Evolutionary conservation across 768 basidiomycete species (phyloP).

Genomic region (Pholiota conissans): DNA sequence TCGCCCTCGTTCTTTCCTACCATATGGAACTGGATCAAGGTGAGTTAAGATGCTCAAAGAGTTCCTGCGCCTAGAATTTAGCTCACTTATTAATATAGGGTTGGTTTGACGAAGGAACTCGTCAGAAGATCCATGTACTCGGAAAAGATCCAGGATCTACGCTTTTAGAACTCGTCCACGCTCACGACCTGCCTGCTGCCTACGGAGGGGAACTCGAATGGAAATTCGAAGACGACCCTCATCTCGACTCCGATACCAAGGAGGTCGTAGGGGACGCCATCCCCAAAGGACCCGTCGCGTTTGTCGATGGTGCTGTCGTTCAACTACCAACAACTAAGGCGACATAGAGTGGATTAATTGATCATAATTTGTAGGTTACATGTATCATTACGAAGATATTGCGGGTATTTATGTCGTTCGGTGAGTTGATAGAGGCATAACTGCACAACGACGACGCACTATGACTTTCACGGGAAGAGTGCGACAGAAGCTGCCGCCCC

Average conservation of each 20-base stretch:
- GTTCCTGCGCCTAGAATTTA: background rate
- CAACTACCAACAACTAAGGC: constrained; percentile 15
- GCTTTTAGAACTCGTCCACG: constrained; percentile 48
- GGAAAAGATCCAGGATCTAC: constrained; percentile 56
- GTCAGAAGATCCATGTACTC: constrained; percentile 75
- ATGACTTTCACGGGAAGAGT: no score
- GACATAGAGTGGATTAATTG: no score
- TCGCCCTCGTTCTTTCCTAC: constrained; percentile 82
- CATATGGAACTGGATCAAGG: constrained; percentile 85
- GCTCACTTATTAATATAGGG: constrained; percentile 35
- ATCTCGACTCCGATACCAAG: constrained; percentile 55
- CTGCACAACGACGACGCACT: no score
- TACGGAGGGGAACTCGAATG: constrained; percentile 81
- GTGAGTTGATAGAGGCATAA: no score
- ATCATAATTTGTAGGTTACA: no score
- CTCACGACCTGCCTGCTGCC: constrained; percentile 52
- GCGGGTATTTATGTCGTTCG: no score
- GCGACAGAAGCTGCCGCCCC: no score
- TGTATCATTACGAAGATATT: no score
- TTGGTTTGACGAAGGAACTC: constrained; percentile 81
- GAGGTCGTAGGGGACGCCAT: constrained; percentile 47
- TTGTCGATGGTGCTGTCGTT: constrained; percentile 41
- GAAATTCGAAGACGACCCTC: constrained; percentile 67
- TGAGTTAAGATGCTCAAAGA: constrained; percentile 34
- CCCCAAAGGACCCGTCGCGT: constrained; percentile 50